Evolutionary conservation across 73 alveolate genomes (phyloP), one percentile per base, ranked within the genome.

Genomic region (Loxodes magnus): DNA sequence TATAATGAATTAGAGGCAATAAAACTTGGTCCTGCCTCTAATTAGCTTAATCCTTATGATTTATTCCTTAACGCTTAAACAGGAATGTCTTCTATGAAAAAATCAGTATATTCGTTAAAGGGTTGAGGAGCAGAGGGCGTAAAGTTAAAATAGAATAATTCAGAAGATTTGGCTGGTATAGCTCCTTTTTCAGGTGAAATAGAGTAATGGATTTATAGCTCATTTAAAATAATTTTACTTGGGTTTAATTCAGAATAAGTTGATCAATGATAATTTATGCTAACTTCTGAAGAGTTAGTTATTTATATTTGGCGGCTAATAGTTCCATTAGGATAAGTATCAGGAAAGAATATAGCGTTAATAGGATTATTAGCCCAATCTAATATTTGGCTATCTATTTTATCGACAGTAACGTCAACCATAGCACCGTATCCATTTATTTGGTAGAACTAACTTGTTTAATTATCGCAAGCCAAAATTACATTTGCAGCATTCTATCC

Each of bases 251-350:
- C 54, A 46, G 70, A 79, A 58, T 87, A 87, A 42, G 82, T 77
- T 27, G 95, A 82, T 94, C 97, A 87, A 62, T 87, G 97, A 55
- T 70, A 87, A 25, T 69, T 65, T 36, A 87, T 83, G 5, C 82
- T 75, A 31, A 87, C 59, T 3, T 90, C 78, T 36, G 88, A 64
- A 36, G 58, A 64, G 72, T 87, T 87, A 52, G 56, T 61, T 36
- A 76, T 24, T 3, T 67, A 69, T 25, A 87, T 43, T 38, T 51
- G 70, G 61, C 97, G 78, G 34, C 66, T 37, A n/a, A 75, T 65
- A 12, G 79, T 50, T 3, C 93, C 58, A 34, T 74, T 79, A 16
- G 95, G 97, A 35, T 77, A 77, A 24, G 94, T 87, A 35, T 87
- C 90, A 31, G 67, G 81, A 56, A 87, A 87, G 64, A 79, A 64